Base-by-base conservation (phyloP, 2,329 filamentous ascomycete species). In the Pseudonectria buxi region DNA sequence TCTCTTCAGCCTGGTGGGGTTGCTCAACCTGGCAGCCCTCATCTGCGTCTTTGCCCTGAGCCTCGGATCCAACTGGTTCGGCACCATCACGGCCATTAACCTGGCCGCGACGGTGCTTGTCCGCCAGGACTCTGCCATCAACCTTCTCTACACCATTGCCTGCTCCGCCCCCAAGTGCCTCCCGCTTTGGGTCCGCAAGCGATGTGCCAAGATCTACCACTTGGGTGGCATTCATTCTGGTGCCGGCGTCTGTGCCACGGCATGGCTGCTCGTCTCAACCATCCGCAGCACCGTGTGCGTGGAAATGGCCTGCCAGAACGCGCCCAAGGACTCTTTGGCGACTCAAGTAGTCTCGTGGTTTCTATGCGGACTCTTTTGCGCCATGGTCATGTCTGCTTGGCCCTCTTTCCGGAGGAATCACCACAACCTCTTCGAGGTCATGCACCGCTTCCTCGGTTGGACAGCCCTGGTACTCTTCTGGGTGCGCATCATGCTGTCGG, bases 401-500 rank as follows among this genome's bases (percentile, higher is more conserved):
- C 83, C 84, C 3, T 55, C 58, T 9, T 67, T 87, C 46, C 76
- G 84, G 14, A 65, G 69, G 46, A 71, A 66, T 30, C 67, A 71
- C 43, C 83, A 88, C 62, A 74, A 88, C 58, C 58, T 70, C 37
- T 88, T 86, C 53, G 84, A 88, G 61, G 61, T 74, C 31, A 72
- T 73, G 30, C 84, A 88, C 59, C 79, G 83, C 31, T 87, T 83
- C 56, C 72, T 72, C 5, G 83, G 82, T n/a, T 88, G 83, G 83
- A 66, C 71, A 10, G 67, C 76, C 9, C 64, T 87, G 6, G 65
- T 61, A 2, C 60, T 86, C 24, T 80, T 88, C 53, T 83, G 83
- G 73, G 68, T 56, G 1, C 73, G 83, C 40, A 68, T 73, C 7
- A 53, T 84, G 28, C 59, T 84, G 9, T 61, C 74, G 24, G 61